Conservation (phyloP, 768 basidiomycete species). For the Plicaturopsis crispa region DNA sequence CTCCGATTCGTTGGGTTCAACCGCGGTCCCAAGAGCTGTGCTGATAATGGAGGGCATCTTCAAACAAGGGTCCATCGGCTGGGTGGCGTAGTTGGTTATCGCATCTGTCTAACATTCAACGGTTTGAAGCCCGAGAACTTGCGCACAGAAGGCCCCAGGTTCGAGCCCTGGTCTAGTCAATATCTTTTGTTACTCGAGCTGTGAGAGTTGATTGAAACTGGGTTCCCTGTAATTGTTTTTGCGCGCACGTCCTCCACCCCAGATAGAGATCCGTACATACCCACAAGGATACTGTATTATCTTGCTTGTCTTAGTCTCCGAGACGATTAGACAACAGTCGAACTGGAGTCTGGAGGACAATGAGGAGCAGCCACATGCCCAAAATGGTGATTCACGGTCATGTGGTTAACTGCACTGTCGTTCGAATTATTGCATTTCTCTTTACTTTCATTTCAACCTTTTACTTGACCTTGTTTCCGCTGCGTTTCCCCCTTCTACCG, state of each 20-base stretch:
- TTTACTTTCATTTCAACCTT: background rate
- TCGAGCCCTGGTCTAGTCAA: background rate
- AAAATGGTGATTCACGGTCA: background rate
- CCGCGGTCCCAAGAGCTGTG: too few relatives aligned
- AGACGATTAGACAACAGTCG: too few relatives aligned
- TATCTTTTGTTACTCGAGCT: background rate
- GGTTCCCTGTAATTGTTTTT: background rate
- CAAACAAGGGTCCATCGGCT: background rate
- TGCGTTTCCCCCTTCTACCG: conserved; percentile 5
- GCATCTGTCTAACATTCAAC: conserved; percentile 63
- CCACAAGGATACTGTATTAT: background rate
- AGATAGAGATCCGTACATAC: background rate
- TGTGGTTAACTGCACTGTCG: background rate
- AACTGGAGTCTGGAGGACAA: too few relatives aligned
- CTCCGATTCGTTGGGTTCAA: too few relatives aligned
- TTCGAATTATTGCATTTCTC: conserved; percentile 4
- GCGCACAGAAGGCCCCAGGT: background rate
- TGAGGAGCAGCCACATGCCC: too few relatives aligned
- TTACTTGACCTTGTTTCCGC: background rate
- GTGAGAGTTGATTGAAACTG: background rate
- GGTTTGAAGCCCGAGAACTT: background rate
- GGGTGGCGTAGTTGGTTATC: conserved; percentile 76
- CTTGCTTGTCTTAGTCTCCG: background rate
- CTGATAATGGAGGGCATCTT: too few relatives aligned
- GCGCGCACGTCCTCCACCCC: background rate